A percentile compares a stretch with the other conserved stretches of the same genome.
phyloP scores from a whole-genome alignment of 2,329 filamentous ascomycete species.

The Penicillium paneum region DNA sequence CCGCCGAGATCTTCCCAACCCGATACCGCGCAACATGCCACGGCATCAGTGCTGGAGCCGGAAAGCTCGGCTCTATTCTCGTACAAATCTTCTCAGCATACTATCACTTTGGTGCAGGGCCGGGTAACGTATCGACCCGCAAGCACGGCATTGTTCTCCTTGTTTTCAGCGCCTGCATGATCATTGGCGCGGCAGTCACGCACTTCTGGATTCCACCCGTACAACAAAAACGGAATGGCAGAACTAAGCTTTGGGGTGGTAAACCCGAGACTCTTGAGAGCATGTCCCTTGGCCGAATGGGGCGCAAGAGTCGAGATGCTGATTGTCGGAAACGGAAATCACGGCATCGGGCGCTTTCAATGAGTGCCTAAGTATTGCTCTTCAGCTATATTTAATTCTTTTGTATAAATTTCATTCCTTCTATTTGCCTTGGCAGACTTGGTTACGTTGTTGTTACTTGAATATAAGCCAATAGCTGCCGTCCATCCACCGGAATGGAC shows the following conservation, averaged over 20 bases:
- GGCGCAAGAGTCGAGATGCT: slow-evolving; percentile 36
- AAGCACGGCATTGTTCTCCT: slow-evolving; percentile 42
- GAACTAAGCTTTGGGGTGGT: slow-evolving; percentile 33
- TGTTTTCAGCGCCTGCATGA: slow-evolving; percentile 43
- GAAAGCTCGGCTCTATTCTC: slow-evolving; percentile 52
- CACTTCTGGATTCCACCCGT: slow-evolving; percentile 43
- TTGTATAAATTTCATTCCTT: background rate
- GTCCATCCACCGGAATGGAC: background rate
- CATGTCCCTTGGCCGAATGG: slow-evolving; percentile 38
- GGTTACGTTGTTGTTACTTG: background rate
- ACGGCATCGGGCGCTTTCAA: slow-evolving; percentile 19
- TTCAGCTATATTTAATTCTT: background rate
- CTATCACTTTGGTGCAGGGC: slow-evolving; percentile 38
- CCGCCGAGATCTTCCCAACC: slow-evolving; percentile 57
- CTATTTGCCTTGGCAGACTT: background rate
- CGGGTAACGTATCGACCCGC: slow-evolving; percentile 31
- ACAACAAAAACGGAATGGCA: slow-evolving; percentile 27
- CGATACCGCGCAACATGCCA: slow-evolving; percentile 54
- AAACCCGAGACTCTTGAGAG: slow-evolving; percentile 40
- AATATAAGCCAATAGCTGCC: background rate
- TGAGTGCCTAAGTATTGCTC: slow-evolving; percentile 11
- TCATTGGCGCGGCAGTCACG: slow-evolving; percentile 40
- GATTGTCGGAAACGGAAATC: slow-evolving; percentile 18
- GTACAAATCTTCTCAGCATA: slow-evolving; percentile 42
- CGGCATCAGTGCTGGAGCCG: slow-evolving; percentile 53